Conservation (phyloP, 129 eudicot genomes). For the Kitagawia praeruptora region DNA sequence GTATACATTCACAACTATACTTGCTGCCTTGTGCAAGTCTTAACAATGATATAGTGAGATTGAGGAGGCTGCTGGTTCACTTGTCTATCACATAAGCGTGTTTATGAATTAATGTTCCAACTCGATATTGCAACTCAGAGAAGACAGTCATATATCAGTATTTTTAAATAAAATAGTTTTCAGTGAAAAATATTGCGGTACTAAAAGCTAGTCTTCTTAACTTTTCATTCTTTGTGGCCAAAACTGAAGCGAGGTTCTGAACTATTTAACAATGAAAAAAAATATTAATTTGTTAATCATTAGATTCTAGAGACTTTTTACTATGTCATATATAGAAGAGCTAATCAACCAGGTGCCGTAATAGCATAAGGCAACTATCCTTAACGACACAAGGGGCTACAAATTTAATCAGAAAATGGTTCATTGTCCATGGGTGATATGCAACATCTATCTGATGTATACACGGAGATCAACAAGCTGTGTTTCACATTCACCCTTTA, state of each 20-base stretch:
- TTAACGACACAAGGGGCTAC: neutral
- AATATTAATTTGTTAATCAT: neutral
- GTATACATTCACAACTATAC: neutral
- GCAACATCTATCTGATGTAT: neutral
- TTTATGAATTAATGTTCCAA: neutral
- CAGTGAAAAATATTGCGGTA: neutral
- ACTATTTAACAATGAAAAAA: neutral
- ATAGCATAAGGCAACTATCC: neutral
- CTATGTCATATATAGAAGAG: neutral
- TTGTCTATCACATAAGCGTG: neutral
- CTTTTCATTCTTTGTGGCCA: neutral
- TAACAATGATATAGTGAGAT: neutral
- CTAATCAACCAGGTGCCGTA: neutral
- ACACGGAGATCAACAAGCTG: constrained; percentile 2
- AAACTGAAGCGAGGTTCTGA: neutral
- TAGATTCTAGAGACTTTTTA: neutral
- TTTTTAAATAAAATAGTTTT: too few species aligned
- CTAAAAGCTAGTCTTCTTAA: neutral
- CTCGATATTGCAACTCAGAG: neutral
- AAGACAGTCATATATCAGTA: neutral
- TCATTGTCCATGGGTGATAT: neutral
- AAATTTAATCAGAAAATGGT: neutral
- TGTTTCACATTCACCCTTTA: neutral
- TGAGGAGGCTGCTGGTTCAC: neutral
- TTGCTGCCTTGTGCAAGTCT: neutral